A percentile compares a stretch with the other conserved stretches of the same genome.
phyloP scores from a whole-genome alignment of 2,329 filamentous ascomycete genomes.

The Diaporthe caulivora region DNA sequence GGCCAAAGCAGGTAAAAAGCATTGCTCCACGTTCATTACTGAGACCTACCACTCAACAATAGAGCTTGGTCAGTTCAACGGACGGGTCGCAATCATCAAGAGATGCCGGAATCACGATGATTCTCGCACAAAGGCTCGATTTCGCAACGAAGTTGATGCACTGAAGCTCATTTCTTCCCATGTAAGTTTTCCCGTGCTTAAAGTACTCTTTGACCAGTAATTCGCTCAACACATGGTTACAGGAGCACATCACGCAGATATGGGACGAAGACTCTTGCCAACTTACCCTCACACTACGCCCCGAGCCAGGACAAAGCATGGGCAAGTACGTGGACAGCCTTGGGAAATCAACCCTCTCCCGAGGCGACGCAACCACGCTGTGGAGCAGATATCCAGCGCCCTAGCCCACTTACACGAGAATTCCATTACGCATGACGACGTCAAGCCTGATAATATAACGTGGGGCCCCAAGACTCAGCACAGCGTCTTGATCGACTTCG shows the following conservation, averaged over 20 bases:
- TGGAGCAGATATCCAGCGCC: slow-evolving; percentile 15
- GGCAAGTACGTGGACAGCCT: slow-evolving; percentile 3
- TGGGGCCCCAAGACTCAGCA: slow-evolving; percentile 24
- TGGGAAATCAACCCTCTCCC: not conserved
- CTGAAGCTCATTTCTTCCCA: not conserved
- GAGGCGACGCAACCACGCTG: not conserved
- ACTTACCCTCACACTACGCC: slow-evolving; percentile 1
- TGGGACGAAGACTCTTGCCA: not conserved
- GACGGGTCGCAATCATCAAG: not conserved
- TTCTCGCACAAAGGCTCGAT: not conserved
- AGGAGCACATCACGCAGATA: slow-evolving; percentile 20
- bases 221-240: not conserved
- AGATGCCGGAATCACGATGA: slow-evolving; percentile 4
- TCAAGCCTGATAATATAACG: slow-evolving; percentile 41
- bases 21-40: not conserved
- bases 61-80: not conserved
- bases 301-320: slow-evolving; percentile 6
- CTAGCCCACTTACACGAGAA: slow-evolving; percentile 14
- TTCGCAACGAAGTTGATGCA: not conserved
- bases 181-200: not conserved
- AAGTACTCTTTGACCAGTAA: not conserved
- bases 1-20: not conserved
- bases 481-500: slow-evolving; percentile 39
- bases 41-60: slow-evolving; percentile 27
- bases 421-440: slow-evolving; percentile 38